Evolutionary conservation across 495 filamentous ascomycete genomes (phyloP), one percentile per base, ranked within the genome.

Genomic region (Aspergillus haitiensis): DNA sequence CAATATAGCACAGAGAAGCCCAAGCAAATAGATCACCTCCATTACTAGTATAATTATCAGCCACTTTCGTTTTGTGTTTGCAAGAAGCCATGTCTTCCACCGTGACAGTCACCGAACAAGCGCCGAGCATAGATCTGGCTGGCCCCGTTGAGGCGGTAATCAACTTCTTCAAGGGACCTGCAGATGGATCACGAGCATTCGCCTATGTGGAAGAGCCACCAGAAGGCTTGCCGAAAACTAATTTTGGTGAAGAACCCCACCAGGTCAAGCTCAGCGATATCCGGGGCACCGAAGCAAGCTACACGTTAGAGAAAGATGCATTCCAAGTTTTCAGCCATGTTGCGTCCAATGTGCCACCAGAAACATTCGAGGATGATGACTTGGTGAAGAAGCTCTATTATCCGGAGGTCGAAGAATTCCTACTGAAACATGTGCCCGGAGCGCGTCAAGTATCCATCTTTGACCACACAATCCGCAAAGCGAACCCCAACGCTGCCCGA

Each of bases 381-480:
- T 75, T 78, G 31, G 87, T 96, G 59, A 69, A 82, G 57, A 50
- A 69, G 2, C 74, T 81, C 58, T 97, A 94, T 80, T 97, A 95
- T 81, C 85, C 89, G 0, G 90, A 94, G 68, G 81, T 93, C 32
- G 84, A 89, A 71, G 59, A 75, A 7, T 75, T 95, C 45, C 72
- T 96, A 0, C 76, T 87, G 2, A 66, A 81, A 37, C 69, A 83
- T 52, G 78, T 92, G 39, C 82, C 84, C 1, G 89, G 86, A 46
- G 80, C 81, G 16, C 78, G 82, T 45, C 73, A 81, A 2, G 79
- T 96, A 47, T 69, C 88, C 56, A 75, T 96, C 66, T 96, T 96
- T 80, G 91, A 96, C 82, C 90, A 96, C 77, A 94, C 90, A n/a
- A 84, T 96, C 77, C 88, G 92, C 11, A 84, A 86, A 27, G 72